Conservation (phyloP, 139 green algal species). For the Closterium sp. region DNA sequence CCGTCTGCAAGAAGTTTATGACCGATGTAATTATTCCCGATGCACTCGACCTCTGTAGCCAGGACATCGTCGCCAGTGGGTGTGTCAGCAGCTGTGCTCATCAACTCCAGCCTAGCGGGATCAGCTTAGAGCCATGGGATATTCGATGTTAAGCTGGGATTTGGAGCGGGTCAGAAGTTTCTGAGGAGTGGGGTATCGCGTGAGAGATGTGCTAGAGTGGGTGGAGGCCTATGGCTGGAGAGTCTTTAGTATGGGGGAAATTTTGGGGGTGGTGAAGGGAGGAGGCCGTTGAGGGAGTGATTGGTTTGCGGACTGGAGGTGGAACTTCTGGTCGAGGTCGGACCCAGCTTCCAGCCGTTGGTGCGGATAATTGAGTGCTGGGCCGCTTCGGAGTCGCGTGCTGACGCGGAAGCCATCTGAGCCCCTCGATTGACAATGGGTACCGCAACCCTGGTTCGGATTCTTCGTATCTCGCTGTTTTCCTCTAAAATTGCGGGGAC, state of each 20-base stretch:
- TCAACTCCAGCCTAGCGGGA: neutral
- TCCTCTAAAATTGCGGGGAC: neutral
- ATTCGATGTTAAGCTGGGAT: neutral
- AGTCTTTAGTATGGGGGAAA: neutral
- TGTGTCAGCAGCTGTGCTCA: neutral
- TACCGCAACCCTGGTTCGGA: neutral
- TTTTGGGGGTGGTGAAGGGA: neutral
- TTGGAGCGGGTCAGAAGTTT: neutral
- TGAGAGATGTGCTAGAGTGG: neutral
- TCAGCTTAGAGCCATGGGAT: neutral
- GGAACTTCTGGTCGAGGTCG: neutral
- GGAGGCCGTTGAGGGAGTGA: neutral
- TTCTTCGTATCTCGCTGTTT: neutral
- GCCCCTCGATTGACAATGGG: neutral
- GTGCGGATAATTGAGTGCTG: neutral
- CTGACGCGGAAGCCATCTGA: neutral
- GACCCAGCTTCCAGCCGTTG: neutral
- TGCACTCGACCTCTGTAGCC: neutral
- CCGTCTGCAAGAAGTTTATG: conserved; percentile 99
- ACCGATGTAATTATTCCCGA: conserved; percentile 64
- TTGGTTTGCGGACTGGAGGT: neutral
- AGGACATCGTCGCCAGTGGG: neutral
- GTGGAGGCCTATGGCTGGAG: neutral
- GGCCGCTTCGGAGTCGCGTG: neutral
- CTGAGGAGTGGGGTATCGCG: neutral